Conservation (phyloP, 1,284 basidiomycete genomes). For the Pseudozyma thailandica region DNA sequence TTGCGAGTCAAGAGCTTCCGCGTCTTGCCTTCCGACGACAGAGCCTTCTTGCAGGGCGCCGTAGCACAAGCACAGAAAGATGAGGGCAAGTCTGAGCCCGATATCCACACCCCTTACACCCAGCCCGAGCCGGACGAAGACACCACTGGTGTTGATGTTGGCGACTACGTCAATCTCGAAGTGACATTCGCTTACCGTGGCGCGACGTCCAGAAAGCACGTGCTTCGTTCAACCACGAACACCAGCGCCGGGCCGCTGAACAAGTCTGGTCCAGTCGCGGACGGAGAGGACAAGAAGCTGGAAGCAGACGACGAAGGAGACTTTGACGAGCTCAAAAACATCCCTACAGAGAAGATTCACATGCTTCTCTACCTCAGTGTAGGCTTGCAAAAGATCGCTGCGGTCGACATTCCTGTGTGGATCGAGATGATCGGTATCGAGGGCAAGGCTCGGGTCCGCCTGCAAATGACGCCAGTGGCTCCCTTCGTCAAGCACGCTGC, state of each 20-base stretch:
- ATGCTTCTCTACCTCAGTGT: slow-evolving; percentile 59
- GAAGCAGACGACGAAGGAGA: slow-evolving; percentile 20
- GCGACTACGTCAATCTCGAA: slow-evolving; percentile 61
- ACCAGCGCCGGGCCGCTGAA: slow-evolving; percentile 18
- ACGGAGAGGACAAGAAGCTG: slow-evolving; percentile 8
- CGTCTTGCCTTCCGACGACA: slow-evolving; percentile 41
- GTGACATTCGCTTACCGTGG: slow-evolving; percentile 59
- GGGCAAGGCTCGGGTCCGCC: slow-evolving; percentile 61
- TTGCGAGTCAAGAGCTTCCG: slow-evolving; percentile 55
- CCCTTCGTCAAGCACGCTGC: slow-evolving; percentile 64
- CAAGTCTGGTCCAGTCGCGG: slow-evolving; percentile 13
- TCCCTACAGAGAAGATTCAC: slow-evolving; percentile 51
- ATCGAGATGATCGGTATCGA: slow-evolving; percentile 63
- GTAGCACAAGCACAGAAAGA: slow-evolving; percentile 32
- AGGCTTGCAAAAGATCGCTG: slow-evolving; percentile 63
- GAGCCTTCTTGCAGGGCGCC: slow-evolving; percentile 45
- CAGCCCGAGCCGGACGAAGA: slow-evolving; percentile 19
- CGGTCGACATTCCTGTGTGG: slow-evolving; percentile 63
- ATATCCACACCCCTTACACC: slow-evolving; percentile 3
- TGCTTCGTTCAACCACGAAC: slow-evolving; percentile 32
- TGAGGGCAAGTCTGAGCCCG: slow-evolving; percentile 8
- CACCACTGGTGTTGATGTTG: slow-evolving; percentile 41
- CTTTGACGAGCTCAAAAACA: slow-evolving; percentile 28
- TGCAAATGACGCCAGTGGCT: slow-evolving; percentile 57
- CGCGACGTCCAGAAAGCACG: slow-evolving; percentile 30